Conservation (phyloP, 78 protist genomes). For the Planoprotostelium fungivorum region DNA sequence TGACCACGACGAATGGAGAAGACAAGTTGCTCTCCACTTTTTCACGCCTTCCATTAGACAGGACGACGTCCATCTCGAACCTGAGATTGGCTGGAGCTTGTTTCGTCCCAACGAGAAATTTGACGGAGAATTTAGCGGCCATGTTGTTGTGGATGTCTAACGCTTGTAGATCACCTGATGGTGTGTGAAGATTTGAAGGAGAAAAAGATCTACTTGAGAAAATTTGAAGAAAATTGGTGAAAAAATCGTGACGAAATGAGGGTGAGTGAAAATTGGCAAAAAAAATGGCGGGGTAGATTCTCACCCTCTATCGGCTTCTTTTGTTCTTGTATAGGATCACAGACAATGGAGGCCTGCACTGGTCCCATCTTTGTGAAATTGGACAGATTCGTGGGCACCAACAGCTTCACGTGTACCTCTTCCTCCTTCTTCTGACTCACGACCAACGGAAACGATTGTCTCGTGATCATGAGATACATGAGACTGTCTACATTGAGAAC, state of each 20-base stretch:
- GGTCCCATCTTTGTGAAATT: not conserved
- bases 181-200: too few species aligned
- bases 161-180: not conserved
- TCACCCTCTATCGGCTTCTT: not conserved
- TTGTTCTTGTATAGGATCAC: not conserved
- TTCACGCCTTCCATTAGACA: not conserved
- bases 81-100: not conserved
- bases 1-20: slow-evolving; percentile 59
- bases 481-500: too few species aligned
- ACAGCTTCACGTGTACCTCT: not conserved
- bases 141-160: not conserved
- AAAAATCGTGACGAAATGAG: too few species aligned
- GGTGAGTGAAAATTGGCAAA: too few species aligned
- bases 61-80: not conserved
- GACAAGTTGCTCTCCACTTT: slow-evolving; percentile 51
- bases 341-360: not conserved
- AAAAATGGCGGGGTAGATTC: too few species aligned
- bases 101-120: not conserved
- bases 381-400: not conserved
- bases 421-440: not conserved
- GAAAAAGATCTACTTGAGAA: too few species aligned
- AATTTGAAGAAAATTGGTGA: too few species aligned
- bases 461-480: not conserved
- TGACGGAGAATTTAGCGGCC: not conserved
- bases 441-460: not conserved